Base-by-base conservation (phyloP, 345 rosid species). In the Eucalyptus curtisii region DNA sequence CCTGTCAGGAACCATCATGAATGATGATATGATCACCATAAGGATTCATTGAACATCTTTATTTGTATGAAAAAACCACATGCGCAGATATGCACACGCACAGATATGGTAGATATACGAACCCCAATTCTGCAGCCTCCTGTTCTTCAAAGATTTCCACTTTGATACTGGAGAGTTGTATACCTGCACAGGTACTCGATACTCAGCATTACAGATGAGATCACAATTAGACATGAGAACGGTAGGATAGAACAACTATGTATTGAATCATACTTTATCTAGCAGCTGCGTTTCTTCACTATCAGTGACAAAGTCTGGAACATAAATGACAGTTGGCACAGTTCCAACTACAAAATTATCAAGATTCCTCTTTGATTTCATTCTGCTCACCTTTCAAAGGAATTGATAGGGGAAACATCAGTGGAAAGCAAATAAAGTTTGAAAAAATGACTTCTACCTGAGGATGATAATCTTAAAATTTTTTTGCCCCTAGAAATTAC, bases 101-200 rank as follows among this genome's bases (percentile, higher is more conserved):
- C 31, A 22, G 27, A 76, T 11, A 40, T 48, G 42, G 45, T 48
- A 45, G 59, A 47, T 14, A 61, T 47, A 88, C 93, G 53, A 87
- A 98, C 99, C 98, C 97, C 97, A 98, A 88, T 98, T 95, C 92
- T 98, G 98, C 87, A 98, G 92, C 90, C 98, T 95, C 91, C 98
- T 94, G 89, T 94, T 97, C 94, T 95, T 96, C 93, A 97, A 92
- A 12, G 96, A 90, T 89, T 95, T 97, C 99, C 99, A 97, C 89
- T 95, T 96, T 52, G 98, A 93, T 45, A 85, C 64, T 86, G 99
- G 97, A 81, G 95, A 95, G 88, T 92, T 95, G 90, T 95, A 89
- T 64, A 95, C 95, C 99, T 95, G 42, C 47, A 37, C 47, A 76
- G 82, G 82, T 40, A 40, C 16, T 2, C 5, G 4, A 17, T 6